Evolutionary conservation across 139 green algal species (phyloP), one percentile per base, ranked within the genome.

Genomic region (Coelastrella sp.): DNA sequence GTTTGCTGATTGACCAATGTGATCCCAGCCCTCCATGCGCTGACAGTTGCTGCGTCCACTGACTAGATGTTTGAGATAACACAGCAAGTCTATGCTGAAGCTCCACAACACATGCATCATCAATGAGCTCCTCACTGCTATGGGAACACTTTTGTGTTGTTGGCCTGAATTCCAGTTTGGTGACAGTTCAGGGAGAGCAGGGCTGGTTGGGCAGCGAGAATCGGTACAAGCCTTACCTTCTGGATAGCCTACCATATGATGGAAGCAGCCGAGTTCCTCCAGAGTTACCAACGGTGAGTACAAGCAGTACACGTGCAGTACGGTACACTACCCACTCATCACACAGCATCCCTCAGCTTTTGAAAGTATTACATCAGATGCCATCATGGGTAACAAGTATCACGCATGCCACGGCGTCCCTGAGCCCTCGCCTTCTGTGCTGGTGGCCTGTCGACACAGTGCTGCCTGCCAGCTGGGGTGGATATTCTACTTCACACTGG

Each of bases 381-480:
- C 63, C 63, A 9, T 70, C 63, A 70, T 70, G 12, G 63, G 4
- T 70, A 4, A 15, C 12, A 17, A 17, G 7, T 6, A 70, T 70
- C 63, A 22, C 63, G 15, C 35, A 49, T 49, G 35, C 35, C 35
- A 49, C 35, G 35, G 35, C 35, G 35, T 49, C 35, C 35, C 35
- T 49, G 35, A 49, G 35, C 15, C 63, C 15, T 70, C 63, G 15
- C 63, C 12, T 17, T 70, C 63, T 22, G 63, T 70, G 12, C 12
- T 22, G 12, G 12, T 70, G 12, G 63, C 63, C 63, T 22, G 15
- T 17, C 12, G 63, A 22, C 25, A 57, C 89, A 94, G 92, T 94
- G 90, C 86, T 94, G 92, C 76, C 87, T 94, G 68, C 92, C 92
- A 9, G 89, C 27, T 19, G 92, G 92, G 3, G 89, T 94, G 19